Base-by-base conservation (phyloP, 2,329 filamentous ascomycete genomes). In the Diaporthe citrichinensis region DNA sequence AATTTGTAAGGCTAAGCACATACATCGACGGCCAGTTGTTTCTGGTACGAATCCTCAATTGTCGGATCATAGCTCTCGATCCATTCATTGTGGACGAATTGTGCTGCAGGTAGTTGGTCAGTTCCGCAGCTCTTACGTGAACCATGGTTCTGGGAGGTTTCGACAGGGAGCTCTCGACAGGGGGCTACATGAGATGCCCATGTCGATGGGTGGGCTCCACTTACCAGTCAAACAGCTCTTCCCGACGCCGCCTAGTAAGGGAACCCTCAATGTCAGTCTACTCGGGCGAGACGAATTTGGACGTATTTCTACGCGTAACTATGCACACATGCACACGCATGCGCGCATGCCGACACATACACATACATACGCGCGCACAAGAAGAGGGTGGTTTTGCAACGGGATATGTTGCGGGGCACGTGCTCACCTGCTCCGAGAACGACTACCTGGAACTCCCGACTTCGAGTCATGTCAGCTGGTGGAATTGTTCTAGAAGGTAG, bases 71-170 rank as follows among this genome's bases (percentile, higher is more conserved):
- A 95, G 83, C 92, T 94, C 84, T 98, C 95, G 82, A 98, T 96
- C 94, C 95, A 97, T 80, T 97, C 94, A 86, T 97, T 96, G 84
- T 97, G 95, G 71, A 98, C 95, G 81, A 97, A 98, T 88, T 98
- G 95, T 81, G 95, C 95, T 95, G 81, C 81, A 78, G 79, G 75
- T 36, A 59, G 71, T 59, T 79, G 78, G 58, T 74, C 72, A 59
- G 31, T 65, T 67, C 34, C 41, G 74, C 71, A 74, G 73, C 58
- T 46, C 61, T 73, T 73, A 78, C 57, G 79, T 76, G 72, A 73
- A 65, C 69, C 69, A 55, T 58, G 36, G 23, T 44, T 59, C 73
- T 71, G 62, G 58, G 62, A 68, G 55, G 73, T 31, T 71, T 73
- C 67, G 65, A 55, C 49, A 73, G 73, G 75, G 49, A 62, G 69